These are phyloP conservation scores for Cryptosporidium muris DNA, from an alignment of 169 alveolate genomes.

Conservation along the genomic window DNA sequence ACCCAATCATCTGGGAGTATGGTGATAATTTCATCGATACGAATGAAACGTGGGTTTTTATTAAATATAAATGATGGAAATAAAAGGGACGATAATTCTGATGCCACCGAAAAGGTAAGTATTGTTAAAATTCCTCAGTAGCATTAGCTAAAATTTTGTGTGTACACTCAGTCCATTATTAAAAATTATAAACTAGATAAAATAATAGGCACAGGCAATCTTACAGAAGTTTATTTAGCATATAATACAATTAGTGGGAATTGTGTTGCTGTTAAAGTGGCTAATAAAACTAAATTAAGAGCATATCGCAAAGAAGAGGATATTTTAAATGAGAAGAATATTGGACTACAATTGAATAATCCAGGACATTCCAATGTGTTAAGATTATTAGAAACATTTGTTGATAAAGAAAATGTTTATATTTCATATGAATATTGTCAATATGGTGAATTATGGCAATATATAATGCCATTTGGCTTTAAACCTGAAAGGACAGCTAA, in stretches of 20 bases:
- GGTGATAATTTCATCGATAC: neutral
- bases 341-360: conserved; percentile 6
- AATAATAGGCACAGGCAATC: conserved; percentile 58
- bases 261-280: conserved; percentile 57
- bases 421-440: conserved; percentile 23
- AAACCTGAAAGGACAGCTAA: conserved; percentile 36
- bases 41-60: conserved; percentile 56
- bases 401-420: conserved; percentile 18
- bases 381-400: conserved; percentile 41
- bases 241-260: conserved; percentile 5
- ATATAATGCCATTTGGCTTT: conserved; percentile 41
- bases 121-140: neutral
- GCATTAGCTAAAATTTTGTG: neutral
- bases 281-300: conserved; percentile 16
- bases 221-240: conserved; percentile 54
- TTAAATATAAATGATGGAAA: neutral
- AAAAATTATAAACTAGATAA: conserved; percentile 21
- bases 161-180: neutral
- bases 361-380: conserved; percentile 2
- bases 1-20: too few relatives aligned
- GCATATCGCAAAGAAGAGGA: conserved; percentile 43
- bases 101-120: conserved; percentile 26
- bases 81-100: neutral
- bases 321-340: conserved; percentile 58
- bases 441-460: conserved; percentile 55